Conservation (phyloP, 768 basidiomycete species). For the Termitomyces sp. region DNA sequence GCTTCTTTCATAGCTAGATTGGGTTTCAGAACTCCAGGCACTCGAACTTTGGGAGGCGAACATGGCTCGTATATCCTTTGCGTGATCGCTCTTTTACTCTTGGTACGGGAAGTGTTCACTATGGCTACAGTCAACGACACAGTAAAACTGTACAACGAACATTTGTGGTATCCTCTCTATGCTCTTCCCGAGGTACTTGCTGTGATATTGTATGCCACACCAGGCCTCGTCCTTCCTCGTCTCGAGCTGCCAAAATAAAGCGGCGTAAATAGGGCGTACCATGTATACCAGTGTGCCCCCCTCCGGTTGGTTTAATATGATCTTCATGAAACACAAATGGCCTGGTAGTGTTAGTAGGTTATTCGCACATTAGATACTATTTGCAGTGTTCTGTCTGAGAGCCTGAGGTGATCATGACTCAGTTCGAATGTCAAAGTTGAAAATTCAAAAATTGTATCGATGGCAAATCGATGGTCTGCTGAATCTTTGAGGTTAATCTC, state of each 20-base stretch:
- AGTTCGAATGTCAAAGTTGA: too few species aligned
- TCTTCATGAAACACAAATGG: too few species aligned
- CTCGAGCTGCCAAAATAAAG: constrained; percentile 17
- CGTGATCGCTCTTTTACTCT: constrained; percentile 29
- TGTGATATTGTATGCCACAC: constrained; percentile 28
- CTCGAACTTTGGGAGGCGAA: constrained; percentile 20
- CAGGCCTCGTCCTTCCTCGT: constrained; percentile 31
- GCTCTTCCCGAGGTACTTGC: constrained; percentile 36
- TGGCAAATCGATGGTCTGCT: too few species aligned
- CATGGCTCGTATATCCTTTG: constrained; percentile 28
- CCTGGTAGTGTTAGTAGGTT: too few species aligned
- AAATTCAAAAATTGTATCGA: too few species aligned
- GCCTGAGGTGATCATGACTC: too few species aligned
- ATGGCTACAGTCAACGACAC: constrained; percentile 27
- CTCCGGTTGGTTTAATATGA: too few species aligned
- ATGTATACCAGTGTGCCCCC: too few species aligned
- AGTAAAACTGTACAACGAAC: constrained; percentile 26
- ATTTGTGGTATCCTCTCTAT: constrained; percentile 39
- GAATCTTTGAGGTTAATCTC: too few species aligned
- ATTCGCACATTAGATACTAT: too few species aligned
- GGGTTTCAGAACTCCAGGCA: not conserved
- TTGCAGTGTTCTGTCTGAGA: too few species aligned
- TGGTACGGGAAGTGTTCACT: constrained; percentile 35
- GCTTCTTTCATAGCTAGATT: not conserved
- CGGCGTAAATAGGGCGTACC: too few species aligned